phyloP scores from a whole-genome alignment of 1,139 yeast genomes.

The Yamadazyma friedrichii region DNA sequence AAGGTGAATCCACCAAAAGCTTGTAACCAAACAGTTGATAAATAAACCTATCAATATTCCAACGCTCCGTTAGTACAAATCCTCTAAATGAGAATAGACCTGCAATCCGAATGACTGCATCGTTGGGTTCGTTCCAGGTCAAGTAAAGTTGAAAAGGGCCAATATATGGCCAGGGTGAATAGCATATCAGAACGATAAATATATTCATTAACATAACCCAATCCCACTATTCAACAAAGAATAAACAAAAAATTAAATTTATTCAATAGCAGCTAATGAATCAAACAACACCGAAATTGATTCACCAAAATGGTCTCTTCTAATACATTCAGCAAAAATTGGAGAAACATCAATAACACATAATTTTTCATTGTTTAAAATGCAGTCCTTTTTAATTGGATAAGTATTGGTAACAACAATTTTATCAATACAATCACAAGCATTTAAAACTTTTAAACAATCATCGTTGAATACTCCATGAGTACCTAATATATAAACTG shows the following conservation, averaged over 20 bases:
- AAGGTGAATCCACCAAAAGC: not conserved
- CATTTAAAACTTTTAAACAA: slow-evolving; percentile 77
- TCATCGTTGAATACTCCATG: slow-evolving; percentile 92
- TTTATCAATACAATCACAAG: slow-evolving; percentile 77
- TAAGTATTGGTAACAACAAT: slow-evolving; percentile 95
- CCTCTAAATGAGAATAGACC: slow-evolving; percentile 33
- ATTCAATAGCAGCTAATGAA: slow-evolving; percentile 68
- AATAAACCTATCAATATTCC: slow-evolving; percentile 32
- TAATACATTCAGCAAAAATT: slow-evolving; percentile 94
- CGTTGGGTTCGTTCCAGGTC: slow-evolving; percentile 37
- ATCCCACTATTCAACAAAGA: not conserved
- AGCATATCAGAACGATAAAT: not conserved
- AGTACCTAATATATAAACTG: slow-evolving; percentile 88
- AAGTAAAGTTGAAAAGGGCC: not conserved
- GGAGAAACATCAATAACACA: slow-evolving; percentile 91
- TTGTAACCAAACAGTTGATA: slow-evolving; percentile 3
- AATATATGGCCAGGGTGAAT: not conserved
- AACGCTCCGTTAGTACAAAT: slow-evolving; percentile 66
- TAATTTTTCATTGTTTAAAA: slow-evolving; percentile 60
- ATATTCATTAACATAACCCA: slow-evolving; percentile 3
- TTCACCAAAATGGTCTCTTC: slow-evolving; percentile 98
- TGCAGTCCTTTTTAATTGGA: slow-evolving; percentile 70
- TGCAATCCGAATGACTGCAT: slow-evolving; percentile 61
- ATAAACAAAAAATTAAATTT: slow-evolving; percentile 8
- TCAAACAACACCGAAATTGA: slow-evolving; percentile 90